Percentiles rank a stretch among this genome's conserved stretches.
Conservation (phyloP, 176 grass and related monocot genomes). For the Musa beccarii region DNA sequence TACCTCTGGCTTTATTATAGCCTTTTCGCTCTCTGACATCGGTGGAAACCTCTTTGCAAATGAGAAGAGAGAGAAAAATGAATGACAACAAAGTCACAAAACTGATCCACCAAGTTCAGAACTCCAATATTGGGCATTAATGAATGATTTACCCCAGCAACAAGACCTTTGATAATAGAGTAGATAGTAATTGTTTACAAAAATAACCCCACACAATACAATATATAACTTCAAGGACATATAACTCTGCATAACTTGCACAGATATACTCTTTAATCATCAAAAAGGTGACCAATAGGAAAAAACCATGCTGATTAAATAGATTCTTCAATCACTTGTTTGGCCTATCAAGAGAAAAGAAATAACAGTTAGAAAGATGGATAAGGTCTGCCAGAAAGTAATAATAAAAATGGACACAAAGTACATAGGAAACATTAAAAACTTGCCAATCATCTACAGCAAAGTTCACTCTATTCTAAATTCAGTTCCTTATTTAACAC, state of each 20-base stretch:
- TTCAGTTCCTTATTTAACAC: too few relatives aligned
- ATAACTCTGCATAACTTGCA: not conserved
- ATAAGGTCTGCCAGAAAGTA: not conserved
- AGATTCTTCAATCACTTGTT: not conserved
- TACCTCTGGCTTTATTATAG: slow-evolving; percentile 14
- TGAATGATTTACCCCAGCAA: not conserved
- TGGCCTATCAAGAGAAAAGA: not conserved
- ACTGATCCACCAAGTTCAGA: not conserved
- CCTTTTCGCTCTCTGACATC: slow-evolving; percentile 11
- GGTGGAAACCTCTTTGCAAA: not conserved
- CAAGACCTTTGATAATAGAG: slow-evolving; percentile 4
- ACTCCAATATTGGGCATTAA: not conserved
- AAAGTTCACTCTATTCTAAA: too few relatives aligned
- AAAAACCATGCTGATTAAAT: not conserved
- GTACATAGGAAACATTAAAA: not conserved
- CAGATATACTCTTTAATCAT: not conserved
- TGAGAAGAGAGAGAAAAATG: not conserved
- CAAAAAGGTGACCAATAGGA: not conserved
- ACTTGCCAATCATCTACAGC: not conserved
- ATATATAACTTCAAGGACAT: not conserved
- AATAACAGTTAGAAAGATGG: not conserved
- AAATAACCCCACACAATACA: not conserved
- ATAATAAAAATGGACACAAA: not conserved
- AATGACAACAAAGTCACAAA: not conserved
- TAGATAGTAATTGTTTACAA: not conserved